Evolutionary conservation across 768 basidiomycete species (phyloP), one percentile per base, ranked within the genome.

Genomic region (Boletellus sp.): DNA sequence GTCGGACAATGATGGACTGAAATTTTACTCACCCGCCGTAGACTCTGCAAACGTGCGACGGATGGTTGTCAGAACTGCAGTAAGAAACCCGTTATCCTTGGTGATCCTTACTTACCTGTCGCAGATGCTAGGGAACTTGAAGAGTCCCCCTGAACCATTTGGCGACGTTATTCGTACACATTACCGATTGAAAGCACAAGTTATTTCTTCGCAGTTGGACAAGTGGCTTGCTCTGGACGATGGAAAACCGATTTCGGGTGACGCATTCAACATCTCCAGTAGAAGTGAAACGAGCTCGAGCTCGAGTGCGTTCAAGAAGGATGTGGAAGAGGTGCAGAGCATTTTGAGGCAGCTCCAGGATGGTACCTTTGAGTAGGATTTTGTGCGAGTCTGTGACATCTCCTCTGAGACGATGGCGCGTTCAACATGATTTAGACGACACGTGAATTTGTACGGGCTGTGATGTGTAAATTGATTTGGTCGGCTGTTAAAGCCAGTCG

Each of bases 11-110:
- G 15, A 36, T 26, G 46, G 22, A 15, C 13, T 7, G 35, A 42
- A 0, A 22, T n/a, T 48, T 34, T 46, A 20, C 56, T 60, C 10
- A 68, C 20, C 34, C 17, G 45, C 5, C 28, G 11, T 57, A 93
- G 90, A 94, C 68, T 94, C 91, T 32, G 88, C 90, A 38, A 97
- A 96, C 65, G 81, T 96, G 31, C 82, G 94, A 23, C 76, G 94
- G 16, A 96, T 96, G 94, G 88, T 89, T 8, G 84, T 94, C 32
- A 83, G 79, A 62, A 91, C 90, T 34, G 93, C 94, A 48, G 90
- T 90, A 68, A 56, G 80, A 20, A 32, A 56, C 20, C 42, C 35
- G 22, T 26, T 15, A 23, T 26, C n/a, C 45, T 20, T 20, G 36
- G 35, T 23, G n/a, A 45, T 37, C 59, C 17, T 56, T 45, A 33